phyloP scores from a whole-genome alignment of 805 yeast species.

The Metschnikowia drakensbergensis region DNA sequence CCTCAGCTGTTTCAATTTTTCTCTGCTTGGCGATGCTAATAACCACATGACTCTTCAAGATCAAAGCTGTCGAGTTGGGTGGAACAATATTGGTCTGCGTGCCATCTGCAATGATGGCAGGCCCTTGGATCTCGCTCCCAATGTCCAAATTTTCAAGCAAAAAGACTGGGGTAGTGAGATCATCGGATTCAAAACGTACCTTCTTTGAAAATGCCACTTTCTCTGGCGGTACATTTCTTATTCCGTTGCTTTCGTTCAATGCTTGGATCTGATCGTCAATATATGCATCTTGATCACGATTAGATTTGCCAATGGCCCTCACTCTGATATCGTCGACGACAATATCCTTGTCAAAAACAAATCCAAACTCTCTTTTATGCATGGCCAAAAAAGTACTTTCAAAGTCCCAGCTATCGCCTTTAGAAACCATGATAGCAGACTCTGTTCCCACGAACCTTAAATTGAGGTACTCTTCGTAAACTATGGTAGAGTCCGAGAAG shows the following conservation, averaged over 20 bases:
- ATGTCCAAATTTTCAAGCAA: conserved; percentile 12
- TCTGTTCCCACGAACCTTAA: conserved; percentile 19
- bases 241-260: conserved; percentile 1
- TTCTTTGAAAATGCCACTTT: conserved; percentile 9
- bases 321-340: conserved; percentile 22
- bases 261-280: conserved; percentile 14
- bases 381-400: conserved; percentile 10
- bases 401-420: conserved; percentile 15
- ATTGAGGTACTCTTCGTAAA: conserved; percentile 16
- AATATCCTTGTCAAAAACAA: conserved; percentile 16
- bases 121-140: conserved; percentile 15
- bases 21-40: conserved; percentile 8
- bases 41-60: conserved; percentile 17
- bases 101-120: conserved; percentile 20
- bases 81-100: conserved; percentile 19
- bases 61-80: conserved; percentile 14
- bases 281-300: conserved; percentile 7
- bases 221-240: not conserved
- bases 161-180: conserved; percentile 13
- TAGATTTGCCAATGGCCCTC: conserved; percentile 15
- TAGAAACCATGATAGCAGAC: conserved; percentile 17
- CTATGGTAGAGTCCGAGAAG: conserved; percentile 10
- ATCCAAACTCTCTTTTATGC: conserved; percentile 20
- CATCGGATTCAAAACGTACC: conserved; percentile 11
- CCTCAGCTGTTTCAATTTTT: not conserved